Conservation (phyloP, 352 stramenopile species). For the Globisporangium camurandrum region DNA sequence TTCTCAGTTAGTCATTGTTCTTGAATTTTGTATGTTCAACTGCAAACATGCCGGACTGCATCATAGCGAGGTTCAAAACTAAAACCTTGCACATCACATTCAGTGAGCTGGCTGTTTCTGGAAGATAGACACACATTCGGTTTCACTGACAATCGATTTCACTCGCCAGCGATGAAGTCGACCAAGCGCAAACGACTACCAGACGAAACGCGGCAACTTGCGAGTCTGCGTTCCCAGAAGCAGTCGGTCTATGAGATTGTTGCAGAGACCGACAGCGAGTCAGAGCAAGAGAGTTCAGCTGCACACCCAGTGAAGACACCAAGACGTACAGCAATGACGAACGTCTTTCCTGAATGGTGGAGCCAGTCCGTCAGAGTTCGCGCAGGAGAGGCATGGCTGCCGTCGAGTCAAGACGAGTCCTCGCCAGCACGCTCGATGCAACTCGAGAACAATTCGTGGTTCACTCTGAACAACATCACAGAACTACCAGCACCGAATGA, state of each 20-base stretch:
- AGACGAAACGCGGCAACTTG: too few species aligned
- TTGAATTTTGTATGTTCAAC: too few species aligned
- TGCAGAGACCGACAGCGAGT: background rate
- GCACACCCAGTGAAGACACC: background rate
- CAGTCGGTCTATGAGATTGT: background rate
- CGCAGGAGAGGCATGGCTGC: constrained; percentile 2
- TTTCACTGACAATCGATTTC: too few species aligned
- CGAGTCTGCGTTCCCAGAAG: background rate
- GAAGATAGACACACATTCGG: too few species aligned
- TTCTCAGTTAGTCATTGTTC: too few species aligned
- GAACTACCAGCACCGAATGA: background rate
- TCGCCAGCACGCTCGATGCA: background rate
- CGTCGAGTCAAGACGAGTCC: constrained; percentile 4
- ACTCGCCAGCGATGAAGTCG: too few species aligned
- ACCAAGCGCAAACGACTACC: too few species aligned
- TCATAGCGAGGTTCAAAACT: background rate
- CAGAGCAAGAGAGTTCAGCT: background rate
- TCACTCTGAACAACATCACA: constrained; percentile 4
- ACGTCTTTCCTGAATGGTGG: constrained; percentile 1
- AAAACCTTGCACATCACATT: background rate
- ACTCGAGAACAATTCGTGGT: constrained; percentile 4
- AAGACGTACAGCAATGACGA: background rate
- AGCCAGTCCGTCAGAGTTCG: background rate
- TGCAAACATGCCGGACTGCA: background rate
- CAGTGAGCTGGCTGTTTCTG: background rate